phyloP scores from a whole-genome alignment of 2,329 filamentous ascomycete genomes.

The Diaporthe citrichinensis region DNA sequence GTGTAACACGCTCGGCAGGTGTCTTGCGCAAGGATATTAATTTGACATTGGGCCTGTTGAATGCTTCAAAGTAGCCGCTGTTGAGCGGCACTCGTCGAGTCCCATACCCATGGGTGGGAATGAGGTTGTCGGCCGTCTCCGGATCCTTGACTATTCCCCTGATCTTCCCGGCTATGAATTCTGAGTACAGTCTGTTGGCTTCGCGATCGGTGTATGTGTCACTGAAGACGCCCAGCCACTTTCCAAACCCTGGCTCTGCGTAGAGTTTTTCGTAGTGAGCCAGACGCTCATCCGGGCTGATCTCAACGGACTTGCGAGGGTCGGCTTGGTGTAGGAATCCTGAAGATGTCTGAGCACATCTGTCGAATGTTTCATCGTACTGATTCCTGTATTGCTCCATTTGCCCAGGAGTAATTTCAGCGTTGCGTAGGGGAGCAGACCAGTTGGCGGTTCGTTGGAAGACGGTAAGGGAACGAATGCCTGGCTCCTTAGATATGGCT shows the following conservation, averaged over 20 bases:
- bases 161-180: conserved; percentile 55
- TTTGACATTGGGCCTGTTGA: conserved; percentile 58
- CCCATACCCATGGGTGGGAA: conserved; percentile 59
- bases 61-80: conserved; percentile 57
- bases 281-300: conserved; percentile 38
- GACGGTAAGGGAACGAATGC: conserved; percentile 40
- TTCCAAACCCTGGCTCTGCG: conserved; percentile 36
- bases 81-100: conserved; percentile 58
- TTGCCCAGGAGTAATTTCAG: conserved; percentile 29
- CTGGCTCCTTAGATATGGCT: conserved; percentile 39
- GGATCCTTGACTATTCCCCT: conserved; percentile 55
- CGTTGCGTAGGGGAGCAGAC: conserved; percentile 39
- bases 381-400: conserved; percentile 29
- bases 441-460: conserved; percentile 44
- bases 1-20: conserved; percentile 45
- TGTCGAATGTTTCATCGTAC: conserved; percentile 33
- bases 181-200: conserved; percentile 25
- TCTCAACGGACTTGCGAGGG: conserved; percentile 34
- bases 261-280: conserved; percentile 40
- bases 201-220: conserved; percentile 36
- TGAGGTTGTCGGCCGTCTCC: conserved; percentile 59
- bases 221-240: conserved; percentile 38
- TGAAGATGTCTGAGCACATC: conserved; percentile 30
- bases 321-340: conserved; percentile 35
- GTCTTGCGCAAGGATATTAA: conserved; percentile 42